phyloP scores from a whole-genome alignment of 306 rosid species.

The Vigna nakashimae region DNA sequence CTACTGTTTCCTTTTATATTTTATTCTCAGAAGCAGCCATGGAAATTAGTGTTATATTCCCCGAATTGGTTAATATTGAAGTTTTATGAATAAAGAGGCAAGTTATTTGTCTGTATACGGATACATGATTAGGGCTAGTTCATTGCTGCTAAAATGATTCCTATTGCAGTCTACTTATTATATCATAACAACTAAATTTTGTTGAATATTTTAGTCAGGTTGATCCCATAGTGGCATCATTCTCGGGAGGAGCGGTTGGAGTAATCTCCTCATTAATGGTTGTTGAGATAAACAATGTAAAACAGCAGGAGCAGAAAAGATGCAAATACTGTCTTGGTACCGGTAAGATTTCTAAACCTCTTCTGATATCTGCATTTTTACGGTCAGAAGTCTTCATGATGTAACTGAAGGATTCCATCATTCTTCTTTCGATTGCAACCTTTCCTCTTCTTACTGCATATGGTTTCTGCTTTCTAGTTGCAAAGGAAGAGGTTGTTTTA shows the following conservation, averaged over 20 bases:
- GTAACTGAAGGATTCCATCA: slow-evolving; percentile 27
- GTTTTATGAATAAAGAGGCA: slow-evolving; percentile 22
- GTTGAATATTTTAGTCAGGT: slow-evolving; percentile 76
- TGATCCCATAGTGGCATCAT: slow-evolving; percentile 98
- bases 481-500: background rate
- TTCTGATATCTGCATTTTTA: slow-evolving; percentile 15
- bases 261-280: slow-evolving; percentile 95
- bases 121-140: slow-evolving; percentile 21
- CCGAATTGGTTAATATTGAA: background rate
- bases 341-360: slow-evolving; percentile 58
- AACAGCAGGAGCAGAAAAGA: slow-evolving; percentile 94
- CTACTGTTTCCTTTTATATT: background rate
- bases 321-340: slow-evolving; percentile 98
- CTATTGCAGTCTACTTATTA: slow-evolving; percentile 9
- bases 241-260: slow-evolving; percentile 99
- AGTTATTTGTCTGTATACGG: slow-evolving; percentile 10
- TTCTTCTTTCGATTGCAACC: slow-evolving; percentile 1
- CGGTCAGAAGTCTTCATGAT: slow-evolving; percentile 1
- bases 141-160: slow-evolving; percentile 16
- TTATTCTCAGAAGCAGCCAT: slow-evolving; percentile 19
- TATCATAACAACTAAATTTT: slow-evolving; percentile 29
- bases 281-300: slow-evolving; percentile 96
- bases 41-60: background rate
- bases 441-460: slow-evolving; percentile 7
- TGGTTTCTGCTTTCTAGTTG: background rate